phyloP scores from a whole-genome alignment of 2,329 filamentous ascomycete genomes.

The Claviceps capensis region DNA sequence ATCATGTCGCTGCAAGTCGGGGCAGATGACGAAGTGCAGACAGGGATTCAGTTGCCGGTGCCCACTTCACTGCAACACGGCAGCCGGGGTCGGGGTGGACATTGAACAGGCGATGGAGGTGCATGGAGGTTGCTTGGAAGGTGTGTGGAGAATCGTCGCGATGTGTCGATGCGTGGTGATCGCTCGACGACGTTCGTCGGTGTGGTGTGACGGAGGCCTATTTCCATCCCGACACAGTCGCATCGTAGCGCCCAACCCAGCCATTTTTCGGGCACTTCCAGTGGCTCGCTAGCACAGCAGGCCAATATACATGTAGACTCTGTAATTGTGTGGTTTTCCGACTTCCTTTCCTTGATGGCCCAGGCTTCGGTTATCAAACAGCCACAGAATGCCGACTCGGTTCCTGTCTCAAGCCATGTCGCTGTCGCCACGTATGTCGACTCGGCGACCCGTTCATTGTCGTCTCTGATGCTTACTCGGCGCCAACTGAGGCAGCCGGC shows the following conservation, averaged over 20 bases:
- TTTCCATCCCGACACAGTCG: background rate
- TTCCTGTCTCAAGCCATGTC: background rate
- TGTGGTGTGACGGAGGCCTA: constrained; percentile 5
- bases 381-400: background rate
- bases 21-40: background rate
- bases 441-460: background rate
- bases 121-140: too few species aligned
- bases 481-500: background rate
- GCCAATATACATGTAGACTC: background rate
- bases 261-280: background rate
- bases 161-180: background rate
- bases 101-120: background rate
- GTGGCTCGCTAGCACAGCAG: background rate
- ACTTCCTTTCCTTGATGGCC: background rate
- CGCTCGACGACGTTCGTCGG: background rate
- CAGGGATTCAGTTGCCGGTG: background rate
- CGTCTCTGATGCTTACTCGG: background rate
- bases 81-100: background rate
- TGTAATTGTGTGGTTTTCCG: background rate
- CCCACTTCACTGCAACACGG: background rate
- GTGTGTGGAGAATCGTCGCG: background rate
- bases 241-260: constrained; percentile 4
- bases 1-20: background rate
- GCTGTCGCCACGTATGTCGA: background rate
- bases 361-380: background rate